phyloP scores from a whole-genome alignment of 1,139 yeast genomes.

The Blastobotrys indianensis region DNA sequence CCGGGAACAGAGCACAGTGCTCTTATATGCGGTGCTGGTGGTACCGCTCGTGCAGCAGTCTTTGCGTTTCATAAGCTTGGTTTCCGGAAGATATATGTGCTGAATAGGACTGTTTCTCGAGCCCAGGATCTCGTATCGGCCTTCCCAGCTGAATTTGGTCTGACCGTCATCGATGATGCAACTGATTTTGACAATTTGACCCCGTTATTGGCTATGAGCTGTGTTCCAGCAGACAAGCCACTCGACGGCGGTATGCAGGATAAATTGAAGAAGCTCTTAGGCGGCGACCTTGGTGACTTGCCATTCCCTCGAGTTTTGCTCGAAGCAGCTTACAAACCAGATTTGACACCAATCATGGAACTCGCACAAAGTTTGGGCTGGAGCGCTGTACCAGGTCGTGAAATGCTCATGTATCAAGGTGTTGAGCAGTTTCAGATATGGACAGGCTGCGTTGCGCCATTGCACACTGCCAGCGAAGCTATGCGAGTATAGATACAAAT shows the following conservation, averaged over 20 bases:
- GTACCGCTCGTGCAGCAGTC: constrained; percentile 93
- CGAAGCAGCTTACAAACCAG: constrained; percentile 93
- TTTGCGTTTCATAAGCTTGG: constrained; percentile 81
- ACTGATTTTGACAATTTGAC: constrained; percentile 17
- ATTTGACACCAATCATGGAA: constrained; percentile 76
- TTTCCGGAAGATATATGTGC: constrained; percentile 65
- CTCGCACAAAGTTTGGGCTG: constrained; percentile 60
- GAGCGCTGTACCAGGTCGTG: constrained; percentile 79
- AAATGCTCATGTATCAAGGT: constrained; percentile 91
- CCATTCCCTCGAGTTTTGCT: constrained; percentile 48
- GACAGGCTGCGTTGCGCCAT: constrained; percentile 52
- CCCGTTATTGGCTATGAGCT: constrained; percentile 66
- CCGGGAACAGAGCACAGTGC: constrained; percentile 29
- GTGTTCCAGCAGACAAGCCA: constrained; percentile 84
- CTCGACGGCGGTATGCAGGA: constrained; percentile 49
- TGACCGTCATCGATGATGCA: constrained; percentile 51
- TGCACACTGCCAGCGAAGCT: constrained; percentile 19
- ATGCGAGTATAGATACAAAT: background rate
- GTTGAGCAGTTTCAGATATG: constrained; percentile 76
- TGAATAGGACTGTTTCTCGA: constrained; percentile 74
- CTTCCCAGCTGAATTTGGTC: constrained; percentile 58
- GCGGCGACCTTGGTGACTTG: constrained; percentile 32
- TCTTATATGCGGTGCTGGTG: constrained; percentile 91
- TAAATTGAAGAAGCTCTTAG: constrained; percentile 40
- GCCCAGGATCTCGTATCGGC: constrained; percentile 51